Percentiles rank a stretch among this genome's conserved stretches.
Conservation (phyloP, 768 basidiomycete species). For the Panaeolus papilionaceus region DNA sequence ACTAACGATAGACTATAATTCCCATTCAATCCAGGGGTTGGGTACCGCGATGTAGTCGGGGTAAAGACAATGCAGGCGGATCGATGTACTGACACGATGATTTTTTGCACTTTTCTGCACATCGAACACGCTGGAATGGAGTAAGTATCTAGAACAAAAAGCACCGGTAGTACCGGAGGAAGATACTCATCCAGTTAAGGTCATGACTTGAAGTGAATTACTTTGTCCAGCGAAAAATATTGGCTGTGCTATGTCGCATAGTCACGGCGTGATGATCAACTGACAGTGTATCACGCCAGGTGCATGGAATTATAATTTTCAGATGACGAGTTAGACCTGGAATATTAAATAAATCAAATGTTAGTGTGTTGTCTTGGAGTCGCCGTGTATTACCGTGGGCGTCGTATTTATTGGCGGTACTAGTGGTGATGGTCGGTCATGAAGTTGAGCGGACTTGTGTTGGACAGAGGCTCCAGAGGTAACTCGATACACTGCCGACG, state of each 20-base stretch:
- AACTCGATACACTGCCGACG: not conserved
- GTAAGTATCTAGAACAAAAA: not conserved
- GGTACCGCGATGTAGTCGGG: not conserved
- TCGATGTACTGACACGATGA: no score
- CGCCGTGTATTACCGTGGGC: not conserved
- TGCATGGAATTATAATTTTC: not conserved
- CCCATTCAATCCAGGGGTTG: not conserved
- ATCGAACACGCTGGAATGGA: not conserved
- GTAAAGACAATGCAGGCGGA: no score
- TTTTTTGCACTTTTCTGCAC: not conserved
- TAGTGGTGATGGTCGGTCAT: not conserved
- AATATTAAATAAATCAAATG: not conserved
- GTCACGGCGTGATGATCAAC: slow-evolving; percentile 11
- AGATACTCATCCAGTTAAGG: not conserved
- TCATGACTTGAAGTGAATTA: not conserved
- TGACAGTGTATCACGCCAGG: not conserved
- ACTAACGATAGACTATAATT: not conserved
- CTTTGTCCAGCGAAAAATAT: not conserved
- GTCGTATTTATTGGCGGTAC: not conserved
- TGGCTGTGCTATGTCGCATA: slow-evolving; percentile 1
- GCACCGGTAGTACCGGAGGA: not conserved
- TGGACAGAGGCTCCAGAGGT: not conserved
- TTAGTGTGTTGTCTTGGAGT: not conserved
- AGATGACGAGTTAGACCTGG: not conserved
- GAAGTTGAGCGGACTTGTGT: not conserved